Base-by-base conservation (phyloP, 139 green algal genomes). In the Monoraphidium neglectum region DNA sequence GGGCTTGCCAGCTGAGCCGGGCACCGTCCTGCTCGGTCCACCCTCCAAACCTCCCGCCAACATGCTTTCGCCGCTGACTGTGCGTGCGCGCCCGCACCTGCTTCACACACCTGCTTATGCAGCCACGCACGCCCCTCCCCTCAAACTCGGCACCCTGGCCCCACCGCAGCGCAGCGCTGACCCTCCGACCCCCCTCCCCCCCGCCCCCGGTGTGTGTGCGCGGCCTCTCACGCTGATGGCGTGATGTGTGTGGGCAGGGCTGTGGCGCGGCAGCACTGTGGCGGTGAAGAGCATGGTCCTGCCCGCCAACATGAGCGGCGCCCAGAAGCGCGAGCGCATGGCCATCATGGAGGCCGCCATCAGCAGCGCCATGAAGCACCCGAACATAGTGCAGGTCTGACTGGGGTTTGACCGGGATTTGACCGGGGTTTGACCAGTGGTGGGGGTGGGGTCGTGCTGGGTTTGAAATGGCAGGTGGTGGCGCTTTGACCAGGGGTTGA, bases 291-390 rank as follows among this genome's bases (percentile, higher is more conserved):
- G 21, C 51, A 60, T 21, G 18, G 18, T 28, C 18, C 18, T 21
- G 18, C 51, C 51, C 18, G 18, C 21, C 21, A 28, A 21, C 51
- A 18, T 60, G 18, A 18, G 21, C 51, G 18, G 18, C 21, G 51
- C 21, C 51, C 51, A 83, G 62, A 87, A 84, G 74, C 74, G 78
- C 32, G 74, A 82, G 80, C 73, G 80, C 64, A 84, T 84, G 79
- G 53, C 70, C 53, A 76, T 83, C 21, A 79, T 83, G 78, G 78
- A 83, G 64, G 78, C 71, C 2, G 78, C 71, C 43, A 83, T 79
- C 63, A 68, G 37, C 65, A 68, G 38, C 38, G 56, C 70, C n/a
- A 82, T 82, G 69, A 74, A 77, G 28, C 77, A 82, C 49, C 77
- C 77, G 56, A 15, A 24, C 47, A 79, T 79, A 47, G 70, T 77